Base-by-base conservation (phyloP, 169 alveolate species). In the Plasmodium knowlesi region DNA sequence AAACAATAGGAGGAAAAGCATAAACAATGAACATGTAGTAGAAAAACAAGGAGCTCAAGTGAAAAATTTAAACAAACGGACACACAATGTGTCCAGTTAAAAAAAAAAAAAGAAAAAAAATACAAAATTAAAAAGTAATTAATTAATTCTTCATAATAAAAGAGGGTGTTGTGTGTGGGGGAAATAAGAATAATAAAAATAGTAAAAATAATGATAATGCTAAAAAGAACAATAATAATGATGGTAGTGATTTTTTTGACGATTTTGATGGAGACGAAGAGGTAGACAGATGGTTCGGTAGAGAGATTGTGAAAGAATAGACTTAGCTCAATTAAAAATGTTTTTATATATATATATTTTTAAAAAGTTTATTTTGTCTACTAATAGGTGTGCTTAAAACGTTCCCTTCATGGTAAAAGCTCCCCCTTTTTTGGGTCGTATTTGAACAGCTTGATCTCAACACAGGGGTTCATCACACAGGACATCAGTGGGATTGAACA, bases 91-190 rank as follows among this genome's bases (percentile, higher is more conserved):
- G 84, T 28, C 57, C 28, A 22, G 39, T 79, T 39, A 43, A 79
- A 79, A 79, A 79, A 34, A 39, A 34, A 34, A 34, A 34, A 34
- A 34, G 3, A 32, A 76, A 28, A 78, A 67, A 67, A 67, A 28
- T 10, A 67, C 39, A 22, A 67, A 79, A 79, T 37, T 39, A 79
- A 79, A 43, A 79, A 79, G 22, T 41, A 79, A 43, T 79, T 79
- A 79, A 79, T 79, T 79, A 79, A 79, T 79, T 79, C 72, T 79
- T 79, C 43, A 79, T 43, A 79, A 79, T 19, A 79, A 79, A 79
- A 43, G 16, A 25, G 50, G 84, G 50, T 32, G 39, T 32, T 32
- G n/a, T 32, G 54, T 1, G 39, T 0, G 32, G 25, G 43, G 22
- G 28, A 39, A 41, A 12, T 9, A 19, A 50, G n/a, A 16, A 50